Evolutionary conservation across 345 rosid genomes (phyloP), one percentile per base, ranked within the genome.

Genomic region (Citrus cavaleriei): DNA sequence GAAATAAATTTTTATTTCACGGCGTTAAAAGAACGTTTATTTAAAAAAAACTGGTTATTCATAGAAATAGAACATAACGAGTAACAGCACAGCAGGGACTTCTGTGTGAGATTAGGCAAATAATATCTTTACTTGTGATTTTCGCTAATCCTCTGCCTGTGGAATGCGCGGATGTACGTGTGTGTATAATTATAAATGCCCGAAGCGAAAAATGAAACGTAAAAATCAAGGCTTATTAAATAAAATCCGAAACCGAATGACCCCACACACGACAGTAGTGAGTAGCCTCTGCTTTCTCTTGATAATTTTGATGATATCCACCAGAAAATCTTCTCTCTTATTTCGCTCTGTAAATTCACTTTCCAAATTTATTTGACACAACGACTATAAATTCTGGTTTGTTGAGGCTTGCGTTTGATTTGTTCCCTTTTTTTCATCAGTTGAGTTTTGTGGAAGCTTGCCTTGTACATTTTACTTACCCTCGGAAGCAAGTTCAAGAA

Each of bases 371-470:
- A 25, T 51, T 28, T 51, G 2, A 59, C 62, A n/a, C 10, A 37
- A 4, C 13, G n/a, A 58, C 49, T 35, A 28, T 0, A 19, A 18
- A 58, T 35, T 57, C 76, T 72, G 58, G 65, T 72, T 57, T 9
- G 40, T 32, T 38, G 40, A 54, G 75, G 49, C 58, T 46, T 46
- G 10, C 18, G 37, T 64, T 10, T 65, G 27, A 3, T 3, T 68
- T 63, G 60, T 75, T 46, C 32, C 12, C 14, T 27, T 0, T 6
- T 75, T 28, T 34, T 4, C 14, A 5, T 54, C 58, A 54, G n/a
- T 18, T n/a, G 21, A 63, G 71, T 13, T 10, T 54, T n/a, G 35
- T 75, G 68, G 34, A 75, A 58, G 76, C 88, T 68, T 83, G 81
- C 49, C 25, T 32, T 60, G 40, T 77, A 68, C 51, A 13, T 46